Evolutionary conservation across 2,329 filamentous ascomycete species (phyloP), one percentile per base, ranked within the genome.

Genomic region (Epichloe coenophiala): DNA sequence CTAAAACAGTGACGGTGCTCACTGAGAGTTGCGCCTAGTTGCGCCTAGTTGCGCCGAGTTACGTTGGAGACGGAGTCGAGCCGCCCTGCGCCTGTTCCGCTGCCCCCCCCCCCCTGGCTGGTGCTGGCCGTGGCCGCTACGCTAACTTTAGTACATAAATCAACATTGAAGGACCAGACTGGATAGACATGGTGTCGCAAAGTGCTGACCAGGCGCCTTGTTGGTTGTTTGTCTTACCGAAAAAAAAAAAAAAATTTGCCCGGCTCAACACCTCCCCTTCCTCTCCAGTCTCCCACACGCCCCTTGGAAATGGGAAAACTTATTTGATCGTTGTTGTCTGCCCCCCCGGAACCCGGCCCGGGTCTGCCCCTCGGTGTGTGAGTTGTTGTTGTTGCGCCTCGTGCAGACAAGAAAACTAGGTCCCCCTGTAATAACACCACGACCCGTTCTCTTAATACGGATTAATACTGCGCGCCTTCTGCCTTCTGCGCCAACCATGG

Each of bases 281-380:
- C 23, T 21, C 19, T 1, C 6, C 12, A 21, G 3, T 27, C 17
- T 23, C 21, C 36, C 6, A 27, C 48, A 44, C 42, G 31, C 48
- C 31, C 21, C 37, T 19, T 17, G 35, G 2, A 42, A 40, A 23
- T 12, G 19, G 35, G 43, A 31, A 43, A 50, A 47, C 11, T 12
- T 50, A 51, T 47, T 49, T 51, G 43, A 50, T 41, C 19, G n/a
- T n/a, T n/a, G 44, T 48, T 33, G 40, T 44, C 35, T 33, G n/a
- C n/a, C 11, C 11, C 47, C 41, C 2, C n/a, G n/a, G n/a, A n/a
- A n/a, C n/a, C n/a, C n/a, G n/a, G n/a, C n/a, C n/a, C n/a, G 17
- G 17, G 17, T 17, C 17, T 17, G 17, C 17, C 17, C 17, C 17
- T 27, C n/a, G 40, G 19, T 17, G 17, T n/a, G n/a, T n/a, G n/a